Evolutionary conservation across 306 rosid genomes (phyloP).

Genomic region (Vigna mungo): DNA sequence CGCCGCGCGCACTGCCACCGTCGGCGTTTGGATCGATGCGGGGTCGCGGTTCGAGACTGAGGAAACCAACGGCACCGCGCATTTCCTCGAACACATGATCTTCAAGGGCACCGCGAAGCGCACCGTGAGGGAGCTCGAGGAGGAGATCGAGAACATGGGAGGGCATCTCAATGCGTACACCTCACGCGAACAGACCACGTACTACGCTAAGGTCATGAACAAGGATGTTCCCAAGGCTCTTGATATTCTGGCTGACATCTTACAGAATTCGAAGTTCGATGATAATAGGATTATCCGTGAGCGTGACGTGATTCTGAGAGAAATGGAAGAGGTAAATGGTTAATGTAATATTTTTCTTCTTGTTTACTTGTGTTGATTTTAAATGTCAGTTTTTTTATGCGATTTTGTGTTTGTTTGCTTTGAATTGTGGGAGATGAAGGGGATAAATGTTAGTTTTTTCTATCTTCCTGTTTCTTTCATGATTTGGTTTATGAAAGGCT

Average conservation of each 20-base stretch:
- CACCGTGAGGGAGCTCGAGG: constrained; percentile 70
- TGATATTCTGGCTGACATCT: constrained; percentile 77
- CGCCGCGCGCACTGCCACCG: constrained; percentile 70
- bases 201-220: constrained; percentile 78
- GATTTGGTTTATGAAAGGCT: background rate
- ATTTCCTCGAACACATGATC: constrained; percentile 90
- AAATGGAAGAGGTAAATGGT: constrained; percentile 83
- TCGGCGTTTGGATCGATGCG: constrained; percentile 89
- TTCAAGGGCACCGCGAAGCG: constrained; percentile 81
- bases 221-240: constrained; percentile 77
- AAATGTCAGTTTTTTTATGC: background rate
- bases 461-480: background rate
- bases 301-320: constrained; percentile 88
- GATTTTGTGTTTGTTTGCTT: background rate
- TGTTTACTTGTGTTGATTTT: background rate
- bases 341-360: background rate
- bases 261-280: constrained; percentile 87
- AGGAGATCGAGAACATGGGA: constrained; percentile 93
- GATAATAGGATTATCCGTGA: constrained; percentile 74
- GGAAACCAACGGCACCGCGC: constrained; percentile 88
- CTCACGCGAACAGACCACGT: constrained; percentile 90
- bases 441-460: background rate
- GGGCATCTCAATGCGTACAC: constrained; percentile 90
- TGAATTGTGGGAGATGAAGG: too few relatives aligned
- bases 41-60: constrained; percentile 90